These are phyloP conservation scores for Colletotrichum cuscutae DNA, from an alignment of 2,329 filamentous ascomycete species.

Conservation along the genomic window DNA sequence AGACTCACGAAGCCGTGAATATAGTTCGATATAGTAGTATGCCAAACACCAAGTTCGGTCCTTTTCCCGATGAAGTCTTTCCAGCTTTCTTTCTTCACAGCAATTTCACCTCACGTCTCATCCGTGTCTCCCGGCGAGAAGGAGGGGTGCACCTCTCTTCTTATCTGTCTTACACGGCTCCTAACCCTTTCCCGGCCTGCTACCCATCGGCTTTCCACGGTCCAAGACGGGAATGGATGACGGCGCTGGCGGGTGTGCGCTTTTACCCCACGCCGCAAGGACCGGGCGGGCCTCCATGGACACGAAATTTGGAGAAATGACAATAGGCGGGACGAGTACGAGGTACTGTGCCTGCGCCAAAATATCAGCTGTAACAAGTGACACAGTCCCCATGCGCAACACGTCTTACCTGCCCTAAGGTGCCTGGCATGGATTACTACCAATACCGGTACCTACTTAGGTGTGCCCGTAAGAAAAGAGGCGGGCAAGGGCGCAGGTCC, in stretches of 20 bases:
- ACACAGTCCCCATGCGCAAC: too few species aligned
- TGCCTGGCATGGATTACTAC: too few species aligned
- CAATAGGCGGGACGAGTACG: too few species aligned
- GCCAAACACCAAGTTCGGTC: too few species aligned
- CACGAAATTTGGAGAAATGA: background rate
- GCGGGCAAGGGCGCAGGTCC: background rate
- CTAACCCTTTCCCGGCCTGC: background rate
- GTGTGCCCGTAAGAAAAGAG: background rate
- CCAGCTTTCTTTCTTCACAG: background rate
- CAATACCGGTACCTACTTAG: too few species aligned
- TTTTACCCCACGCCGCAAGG: background rate
- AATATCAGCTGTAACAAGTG: too few species aligned
- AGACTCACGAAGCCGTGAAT: background rate
- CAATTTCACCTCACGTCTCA: background rate
- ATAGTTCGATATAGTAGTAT: background rate
- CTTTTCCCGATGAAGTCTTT: background rate
- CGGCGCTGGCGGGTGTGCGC: background rate
- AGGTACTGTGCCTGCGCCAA: too few species aligned
- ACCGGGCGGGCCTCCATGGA: background rate
- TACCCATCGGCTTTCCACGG: slow-evolving; percentile 24
- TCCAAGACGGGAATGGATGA: slow-evolving; percentile 7
- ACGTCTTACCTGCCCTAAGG: too few species aligned
- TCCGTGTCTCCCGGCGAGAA: background rate
- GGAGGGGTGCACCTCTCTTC: background rate
- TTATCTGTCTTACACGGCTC: background rate